phyloP scores from a whole-genome alignment of 441 rosid genomes.

The Gossypium davidsonii region DNA sequence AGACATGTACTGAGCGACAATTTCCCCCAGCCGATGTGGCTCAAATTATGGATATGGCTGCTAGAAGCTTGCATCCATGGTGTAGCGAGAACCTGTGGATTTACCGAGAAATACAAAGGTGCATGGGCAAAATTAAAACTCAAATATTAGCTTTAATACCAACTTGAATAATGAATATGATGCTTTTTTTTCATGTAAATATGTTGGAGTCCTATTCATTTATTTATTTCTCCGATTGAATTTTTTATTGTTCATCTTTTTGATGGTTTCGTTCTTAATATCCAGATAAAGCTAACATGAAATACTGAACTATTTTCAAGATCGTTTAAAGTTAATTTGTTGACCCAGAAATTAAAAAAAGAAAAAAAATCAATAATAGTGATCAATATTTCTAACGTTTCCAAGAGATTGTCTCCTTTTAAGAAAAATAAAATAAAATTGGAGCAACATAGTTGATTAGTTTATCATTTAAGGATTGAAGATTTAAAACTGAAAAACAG shows the following conservation, averaged over 20 bases:
- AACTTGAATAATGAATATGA: conserved; percentile 18
- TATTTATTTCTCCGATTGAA: not conserved
- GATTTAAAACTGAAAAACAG: too few species aligned
- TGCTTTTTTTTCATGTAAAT: not conserved
- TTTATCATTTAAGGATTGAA: too few species aligned
- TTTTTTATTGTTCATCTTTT: not conserved
- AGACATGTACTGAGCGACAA: conserved; percentile 87
- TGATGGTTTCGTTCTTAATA: not conserved
- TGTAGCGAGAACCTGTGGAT: conserved; percentile 72
- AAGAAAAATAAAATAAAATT: too few species aligned
- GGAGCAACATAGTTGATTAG: too few species aligned
- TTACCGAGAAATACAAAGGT: conserved; percentile 79
- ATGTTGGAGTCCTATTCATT: not conserved
- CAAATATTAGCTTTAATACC: conserved; percentile 89
- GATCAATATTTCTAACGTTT: too few species aligned
- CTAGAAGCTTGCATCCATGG: conserved; percentile 72
- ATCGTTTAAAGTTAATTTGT: too few species aligned
- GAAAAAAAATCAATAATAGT: too few species aligned
- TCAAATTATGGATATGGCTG: conserved; percentile 75
- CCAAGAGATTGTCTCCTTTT: too few species aligned
- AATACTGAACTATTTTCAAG: too few species aligned
- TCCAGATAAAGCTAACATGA: too few species aligned
- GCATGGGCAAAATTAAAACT: conserved; percentile 94
- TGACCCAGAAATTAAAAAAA: too few species aligned
- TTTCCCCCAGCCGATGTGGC: conserved; percentile 87